A percentile compares a stretch with the other conserved stretches of the same genome.
Evolutionary conservation across 2,329 filamentous ascomycete species (phyloP).

Genomic region (Dothideomycetes sp.): DNA sequence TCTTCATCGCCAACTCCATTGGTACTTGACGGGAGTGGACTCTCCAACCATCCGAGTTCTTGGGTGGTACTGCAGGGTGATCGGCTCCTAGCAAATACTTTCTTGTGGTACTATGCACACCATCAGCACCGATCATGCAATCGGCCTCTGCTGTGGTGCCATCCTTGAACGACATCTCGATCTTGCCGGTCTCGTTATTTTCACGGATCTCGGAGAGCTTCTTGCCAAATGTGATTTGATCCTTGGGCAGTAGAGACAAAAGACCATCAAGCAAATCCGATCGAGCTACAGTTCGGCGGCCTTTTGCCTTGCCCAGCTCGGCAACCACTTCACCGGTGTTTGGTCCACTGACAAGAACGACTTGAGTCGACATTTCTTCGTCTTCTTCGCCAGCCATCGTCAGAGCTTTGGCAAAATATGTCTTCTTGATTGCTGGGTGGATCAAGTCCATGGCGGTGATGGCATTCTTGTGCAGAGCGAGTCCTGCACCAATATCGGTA

Average conservation of each 20-base stretch:
- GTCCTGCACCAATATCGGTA: constrained; percentile 40
- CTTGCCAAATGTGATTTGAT: constrained; percentile 38
- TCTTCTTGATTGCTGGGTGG: constrained; percentile 30
- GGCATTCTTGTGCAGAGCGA: constrained; percentile 45
- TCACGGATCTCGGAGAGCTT: constrained; percentile 29
- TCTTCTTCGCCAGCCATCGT: constrained; percentile 35
- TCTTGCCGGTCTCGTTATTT: constrained; percentile 23
- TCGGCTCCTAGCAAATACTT: constrained; percentile 33
- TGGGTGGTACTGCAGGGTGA: constrained; percentile 24
- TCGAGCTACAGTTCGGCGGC: constrained; percentile 33
- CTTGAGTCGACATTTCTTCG: constrained; percentile 26
- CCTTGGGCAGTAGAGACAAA: constrained; percentile 35
- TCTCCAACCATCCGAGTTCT: constrained; percentile 26
- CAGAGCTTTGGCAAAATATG: constrained; percentile 41
- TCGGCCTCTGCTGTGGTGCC: constrained; percentile 37
- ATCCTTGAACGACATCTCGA: constrained; percentile 39
- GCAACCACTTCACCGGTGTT: constrained; percentile 35
- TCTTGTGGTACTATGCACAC: constrained; percentile 41
- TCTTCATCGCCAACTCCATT: constrained; percentile 21
- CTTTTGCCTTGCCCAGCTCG: constrained; percentile 28
- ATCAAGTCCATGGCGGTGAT: constrained; percentile 39
- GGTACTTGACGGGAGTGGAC: constrained; percentile 26
- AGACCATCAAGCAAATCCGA: constrained; percentile 43
- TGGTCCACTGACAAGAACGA: constrained; percentile 25
- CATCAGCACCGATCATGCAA: constrained; percentile 45